Evolutionary conservation across 495 filamentous ascomycete species (phyloP).

Genomic region (Trichoderma gamsii): DNA sequence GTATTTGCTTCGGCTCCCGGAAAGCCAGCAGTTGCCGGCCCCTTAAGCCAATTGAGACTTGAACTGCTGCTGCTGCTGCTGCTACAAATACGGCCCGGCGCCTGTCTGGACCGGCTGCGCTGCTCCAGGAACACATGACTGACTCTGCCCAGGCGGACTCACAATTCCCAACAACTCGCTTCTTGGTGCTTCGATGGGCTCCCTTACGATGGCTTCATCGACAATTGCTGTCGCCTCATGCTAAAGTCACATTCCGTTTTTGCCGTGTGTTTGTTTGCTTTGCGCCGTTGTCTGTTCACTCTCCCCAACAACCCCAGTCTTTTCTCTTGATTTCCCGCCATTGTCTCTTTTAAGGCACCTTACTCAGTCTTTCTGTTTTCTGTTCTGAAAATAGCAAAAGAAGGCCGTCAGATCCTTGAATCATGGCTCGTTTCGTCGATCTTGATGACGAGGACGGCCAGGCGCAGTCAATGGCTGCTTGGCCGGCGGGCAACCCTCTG

Average conservation of each 20-base stretch:
- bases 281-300: not conserved
- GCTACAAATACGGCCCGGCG: too few relatives aligned
- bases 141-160: not conserved
- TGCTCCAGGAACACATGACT: not conserved
- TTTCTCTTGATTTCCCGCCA: not conserved
- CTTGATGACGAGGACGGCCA: conserved; percentile 51
- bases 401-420: conserved; percentile 4
- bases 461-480: conserved; percentile 22
- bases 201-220: conserved; percentile 13
- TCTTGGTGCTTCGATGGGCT: conserved; percentile 3
- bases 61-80: too few relatives aligned
- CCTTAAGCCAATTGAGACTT: too few relatives aligned
- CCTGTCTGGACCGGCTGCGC: too few relatives aligned
- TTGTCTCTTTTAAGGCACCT: not conserved
- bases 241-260: not conserved
- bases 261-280: not conserved
- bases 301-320: not conserved
- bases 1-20: too few relatives aligned
- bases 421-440: conserved; percentile 62
- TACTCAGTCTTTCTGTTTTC: not conserved
- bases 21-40: too few relatives aligned
- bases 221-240: conserved; percentile 12
- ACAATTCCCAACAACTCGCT: not conserved
- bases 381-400: not conserved
- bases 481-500: conserved; percentile 20